These are phyloP conservation scores for Saposhnikovia divaricata DNA, from an alignment of 129 eudicot genomes.

Conservation along the genomic window DNA sequence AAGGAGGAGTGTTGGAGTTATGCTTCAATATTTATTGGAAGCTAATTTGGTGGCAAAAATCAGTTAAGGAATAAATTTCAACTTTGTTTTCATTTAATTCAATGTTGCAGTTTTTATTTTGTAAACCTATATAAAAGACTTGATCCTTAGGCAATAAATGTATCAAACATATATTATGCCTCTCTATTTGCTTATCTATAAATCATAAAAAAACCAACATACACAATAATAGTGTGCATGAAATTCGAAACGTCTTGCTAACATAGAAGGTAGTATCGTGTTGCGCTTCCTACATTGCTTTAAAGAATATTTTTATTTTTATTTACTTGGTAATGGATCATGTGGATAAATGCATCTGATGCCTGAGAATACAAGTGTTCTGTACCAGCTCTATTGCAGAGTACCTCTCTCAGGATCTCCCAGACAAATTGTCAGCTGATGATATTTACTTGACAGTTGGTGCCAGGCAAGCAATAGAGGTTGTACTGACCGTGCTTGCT, in stretches of 20 bases:
- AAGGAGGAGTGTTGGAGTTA: no score
- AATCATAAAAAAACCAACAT: no score
- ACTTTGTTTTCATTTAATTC: no score
- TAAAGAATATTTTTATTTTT: neutral
- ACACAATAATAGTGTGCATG: no score
- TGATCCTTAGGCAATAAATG: no score
- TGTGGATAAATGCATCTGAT: neutral
- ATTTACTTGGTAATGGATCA: neutral
- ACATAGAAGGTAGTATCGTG: neutral
- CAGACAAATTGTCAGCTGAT: conserved; percentile 29
- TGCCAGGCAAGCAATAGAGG: conserved; percentile 33
- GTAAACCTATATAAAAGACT: no score
- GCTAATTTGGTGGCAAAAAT: no score
- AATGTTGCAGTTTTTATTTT: no score
- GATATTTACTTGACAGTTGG: conserved; percentile 39
- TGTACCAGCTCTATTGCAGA: conserved; percentile 44
- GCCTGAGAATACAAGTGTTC: neutral
- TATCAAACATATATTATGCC: no score
- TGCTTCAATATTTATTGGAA: no score
- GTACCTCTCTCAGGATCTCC: conserved; percentile 32
- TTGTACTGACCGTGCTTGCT: conserved; percentile 25
- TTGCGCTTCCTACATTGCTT: neutral
- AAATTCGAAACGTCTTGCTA: neutral
- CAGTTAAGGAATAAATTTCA: no score
- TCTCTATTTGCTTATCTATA: no score